phyloP scores from a whole-genome alignment of 306 rosid species.

The Sicyos edulis region DNA sequence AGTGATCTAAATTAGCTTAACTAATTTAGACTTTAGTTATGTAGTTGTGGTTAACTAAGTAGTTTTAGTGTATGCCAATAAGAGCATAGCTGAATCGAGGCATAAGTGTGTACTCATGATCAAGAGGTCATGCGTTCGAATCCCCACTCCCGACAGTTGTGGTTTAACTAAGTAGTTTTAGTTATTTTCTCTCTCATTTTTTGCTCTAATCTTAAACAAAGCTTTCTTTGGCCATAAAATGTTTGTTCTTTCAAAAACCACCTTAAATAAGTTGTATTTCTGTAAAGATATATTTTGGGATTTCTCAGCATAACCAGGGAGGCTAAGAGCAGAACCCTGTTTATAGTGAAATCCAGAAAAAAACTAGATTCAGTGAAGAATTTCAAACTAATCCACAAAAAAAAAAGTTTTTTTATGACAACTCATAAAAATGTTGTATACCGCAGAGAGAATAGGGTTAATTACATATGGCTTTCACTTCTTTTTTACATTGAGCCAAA shows the following conservation, averaged over 20 bases:
- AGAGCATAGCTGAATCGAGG: too few relatives aligned
- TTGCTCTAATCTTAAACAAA: neutral
- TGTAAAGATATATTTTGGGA: neutral
- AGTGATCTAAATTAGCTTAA: neutral
- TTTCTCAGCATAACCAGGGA: neutral
- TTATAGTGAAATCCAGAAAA: neutral
- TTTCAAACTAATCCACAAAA: neutral
- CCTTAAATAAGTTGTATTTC: neutral
- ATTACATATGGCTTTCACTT: neutral
- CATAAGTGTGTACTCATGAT: too few relatives aligned
- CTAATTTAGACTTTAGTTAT: neutral
- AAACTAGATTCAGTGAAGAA: neutral
- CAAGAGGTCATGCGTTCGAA: too few relatives aligned
- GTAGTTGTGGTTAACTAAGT: neutral
- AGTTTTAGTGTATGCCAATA: neutral
- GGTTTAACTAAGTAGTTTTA: neutral
- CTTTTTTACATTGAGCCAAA: neutral
- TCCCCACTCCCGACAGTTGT: too few relatives aligned
- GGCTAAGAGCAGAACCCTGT: neutral
- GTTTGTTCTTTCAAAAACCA: neutral
- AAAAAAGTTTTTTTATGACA: neutral
- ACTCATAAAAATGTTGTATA: neutral
- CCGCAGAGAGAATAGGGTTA: neutral
- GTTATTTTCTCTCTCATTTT: neutral
- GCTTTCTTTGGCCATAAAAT: neutral